Percentiles rank a stretch among this genome's conserved stretches.
Conservation (phyloP, 2,329 filamentous ascomycete species). For the Claviceps fusiformis region DNA sequence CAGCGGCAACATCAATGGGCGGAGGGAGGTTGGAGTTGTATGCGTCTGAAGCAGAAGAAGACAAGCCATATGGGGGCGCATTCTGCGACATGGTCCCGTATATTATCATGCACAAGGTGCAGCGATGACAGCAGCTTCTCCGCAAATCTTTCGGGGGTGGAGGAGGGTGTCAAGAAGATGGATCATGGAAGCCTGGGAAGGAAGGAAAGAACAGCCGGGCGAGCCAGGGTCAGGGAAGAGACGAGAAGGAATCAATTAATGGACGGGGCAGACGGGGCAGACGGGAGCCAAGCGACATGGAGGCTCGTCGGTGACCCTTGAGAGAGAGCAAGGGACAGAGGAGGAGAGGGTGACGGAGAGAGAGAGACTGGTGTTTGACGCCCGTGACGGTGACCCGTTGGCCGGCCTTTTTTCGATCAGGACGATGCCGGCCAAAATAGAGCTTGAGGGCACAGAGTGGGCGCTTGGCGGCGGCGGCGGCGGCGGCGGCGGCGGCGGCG, state of each 20-base stretch:
- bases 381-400: not conserved
- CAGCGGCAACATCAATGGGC: conserved; percentile 1
- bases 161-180: not conserved
- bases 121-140: conserved; percentile 7
- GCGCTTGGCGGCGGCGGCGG: conserved; percentile 1
- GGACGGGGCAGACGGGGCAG: not conserved
- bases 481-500: not conserved
- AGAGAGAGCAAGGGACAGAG: too few relatives aligned
- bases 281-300: not conserved
- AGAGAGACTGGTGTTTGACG: too few relatives aligned
- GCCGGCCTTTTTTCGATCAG: not conserved
- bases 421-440: not conserved
- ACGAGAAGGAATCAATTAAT: not conserved
- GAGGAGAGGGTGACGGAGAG: too few relatives aligned
- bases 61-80: conserved; percentile 30
- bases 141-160: not conserved
- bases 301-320: not conserved
- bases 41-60: conserved; percentile 16
- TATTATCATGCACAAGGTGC: conserved; percentile 8
- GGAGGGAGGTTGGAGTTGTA: conserved; percentile 1
- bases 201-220: not conserved
- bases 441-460: not conserved
- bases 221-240: not conserved
- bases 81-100: conserved; percentile 38
- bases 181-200: not conserved